Evolutionary conservation across 129 eudicot genomes (phyloP), one percentile per base, ranked within the genome.

Genomic region (Escallonia rubra): DNA sequence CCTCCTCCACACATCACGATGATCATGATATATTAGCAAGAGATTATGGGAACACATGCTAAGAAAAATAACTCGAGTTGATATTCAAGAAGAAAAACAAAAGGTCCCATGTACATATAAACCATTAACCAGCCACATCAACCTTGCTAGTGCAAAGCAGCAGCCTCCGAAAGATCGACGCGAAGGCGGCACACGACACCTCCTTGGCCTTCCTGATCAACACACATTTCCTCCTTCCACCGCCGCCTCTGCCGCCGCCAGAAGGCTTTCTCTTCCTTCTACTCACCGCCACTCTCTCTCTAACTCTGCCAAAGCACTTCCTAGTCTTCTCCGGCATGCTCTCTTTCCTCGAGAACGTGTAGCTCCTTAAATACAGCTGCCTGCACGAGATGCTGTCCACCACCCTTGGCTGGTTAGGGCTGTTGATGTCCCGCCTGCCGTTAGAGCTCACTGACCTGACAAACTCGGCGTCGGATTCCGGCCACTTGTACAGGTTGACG

Each of bases 331-430:
- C 89, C 41, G 72, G 63, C 65, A 74, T 68, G 10, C 74, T 85
- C 69, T 91, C 96, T 68, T 91, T 76, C 56, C 91, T 82, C 0
- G 98, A 83, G 66, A 91, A 91, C 41, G 98, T 91, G 74, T 91
- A 91, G 84, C 98, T 91, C 57, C 89, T 77, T 41, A 91, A 74
- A 54, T 91, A 91, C 41, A 91, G 43, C 49, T 91, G 96, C 64
- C 98, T 67, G 68, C 98, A 88, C 1, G 98, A 91, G 38, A 85
- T 74, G 23, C 98, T 88, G 61, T 91, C 96, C 14, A 91, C 96
- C 68, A 91, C 79, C 50, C 87, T 68, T 2, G 92, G 88, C 47
- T 73, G 82, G 16, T 72, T 71, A 11, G 43, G 10, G 41, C 12
- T 63, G 47, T 43, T 16, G 40, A 45, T 43, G 41, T 40, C 39